Evolutionary conservation across 495 filamentous ascomycete species (phyloP), one percentile per base, ranked within the genome.

Genomic region (Aspergillus mulundensis): DNA sequence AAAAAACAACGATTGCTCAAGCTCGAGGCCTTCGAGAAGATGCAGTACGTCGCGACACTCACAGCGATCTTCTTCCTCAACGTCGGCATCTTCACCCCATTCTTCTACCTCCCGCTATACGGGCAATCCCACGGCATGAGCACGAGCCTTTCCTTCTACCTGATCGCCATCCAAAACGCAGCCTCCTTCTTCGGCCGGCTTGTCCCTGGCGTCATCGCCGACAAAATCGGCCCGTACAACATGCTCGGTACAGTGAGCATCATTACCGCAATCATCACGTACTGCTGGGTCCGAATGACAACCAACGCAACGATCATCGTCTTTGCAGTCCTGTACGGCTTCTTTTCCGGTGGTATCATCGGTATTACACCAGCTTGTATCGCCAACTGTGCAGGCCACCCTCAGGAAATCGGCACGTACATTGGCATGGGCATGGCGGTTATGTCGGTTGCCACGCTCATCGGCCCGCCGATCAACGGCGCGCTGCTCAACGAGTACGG

Each of bases 391-490:
- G 61, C 75, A 3, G 62, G 65, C 20, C 62, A 78, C 52, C 72
- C 75, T 2, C 64, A 62, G 51, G 61, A 82, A 38, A 66, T 81
- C 21, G 79, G 81, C 1, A 81, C 79, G 0, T 83, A 83, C 57
- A 73, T 81, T 53, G 80, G 81, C 12, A 80, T 79, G 77, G 79
- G 74, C 0, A 69, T 83, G 62, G 66, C 68, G 0, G 15, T 81
- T 11, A 63, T 61, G 5, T 66, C 76, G 0, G 30, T 81, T 7
- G 75, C 69, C 1, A 67, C 64, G 2, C 50, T 84, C 42, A 72
- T 82, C 28, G 80, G 80, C 0, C 80, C 82, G 11, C 81, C 81
- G 0, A 68, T 81, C 15, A 79, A 76, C 56, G 82, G 81, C 0
- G 75, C 68, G 3, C 54, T 84, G 38, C 25, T 81, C 2, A 64